These are phyloP conservation scores for Diaporthe australafricana DNA, from an alignment of 2,329 filamentous ascomycete genomes.

Conservation along the genomic window DNA sequence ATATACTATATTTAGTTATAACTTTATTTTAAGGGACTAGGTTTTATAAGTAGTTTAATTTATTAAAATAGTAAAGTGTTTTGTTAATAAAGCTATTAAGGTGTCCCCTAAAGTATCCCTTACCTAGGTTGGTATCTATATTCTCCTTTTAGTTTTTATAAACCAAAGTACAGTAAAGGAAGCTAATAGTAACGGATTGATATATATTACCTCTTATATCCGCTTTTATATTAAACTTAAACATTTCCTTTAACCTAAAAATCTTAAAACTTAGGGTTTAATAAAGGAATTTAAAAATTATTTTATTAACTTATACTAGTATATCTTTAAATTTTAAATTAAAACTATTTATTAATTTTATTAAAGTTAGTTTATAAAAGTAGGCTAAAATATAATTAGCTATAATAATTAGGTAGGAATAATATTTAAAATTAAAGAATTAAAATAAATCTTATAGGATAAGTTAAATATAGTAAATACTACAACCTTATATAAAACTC, in stretches of 20 bases:
- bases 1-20: not conserved
- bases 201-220: slow-evolving; percentile 48
- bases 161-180: slow-evolving; percentile 44
- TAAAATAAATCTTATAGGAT: not conserved
- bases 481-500: not conserved
- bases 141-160: slow-evolving; percentile 50
- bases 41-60: slow-evolving; percentile 38
- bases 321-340: not conserved
- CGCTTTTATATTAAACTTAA: slow-evolving; percentile 48
- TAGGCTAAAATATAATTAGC: not conserved
- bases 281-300: not conserved
- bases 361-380: not conserved
- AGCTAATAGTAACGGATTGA: slow-evolving; percentile 48
- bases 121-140: slow-evolving; percentile 50
- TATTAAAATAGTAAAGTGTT: slow-evolving; percentile 41
- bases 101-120: slow-evolving; percentile 47
- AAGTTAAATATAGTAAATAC: not conserved
- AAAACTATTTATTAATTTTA: not conserved
- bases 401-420: not conserved
- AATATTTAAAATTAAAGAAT: not conserved
- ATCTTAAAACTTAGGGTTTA: not conserved
- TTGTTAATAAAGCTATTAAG: slow-evolving; percentile 44
- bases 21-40: not conserved
- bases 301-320: not conserved
- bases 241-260: not conserved